Base-by-base conservation (phyloP, 2,329 filamentous ascomycete species). In the Sporothrix inflata region DNA sequence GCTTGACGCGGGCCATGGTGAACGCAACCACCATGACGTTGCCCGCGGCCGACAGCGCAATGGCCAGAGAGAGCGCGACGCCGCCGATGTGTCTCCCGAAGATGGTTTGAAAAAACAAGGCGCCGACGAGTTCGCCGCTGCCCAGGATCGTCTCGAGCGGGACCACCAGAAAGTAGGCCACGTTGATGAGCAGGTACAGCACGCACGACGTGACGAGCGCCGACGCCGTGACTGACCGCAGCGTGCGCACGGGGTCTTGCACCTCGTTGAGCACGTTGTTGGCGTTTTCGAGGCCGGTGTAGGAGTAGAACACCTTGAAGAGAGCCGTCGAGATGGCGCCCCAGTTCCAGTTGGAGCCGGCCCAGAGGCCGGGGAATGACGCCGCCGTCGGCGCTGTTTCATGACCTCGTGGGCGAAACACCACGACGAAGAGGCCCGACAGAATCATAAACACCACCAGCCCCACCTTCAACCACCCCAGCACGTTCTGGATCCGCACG, bases 1-100 rank as follows among this genome's bases (percentile, higher is more conserved):
- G 90, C 75, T 92, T 92, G 2, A 92, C 80, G 2, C 91, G 87
- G 5, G 90, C 90, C 79, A 90, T 79, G 1, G 89, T 85, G 78
- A 92, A 93, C 0, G 89, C 89, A 1, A 91, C 90, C 0, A 92
- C 90, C 86, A 93, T 90, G 16, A 93, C 90, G 77, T 93, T 93
- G 0, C 91, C 91, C 1, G 85, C 87, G 0, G 90, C 90, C 1
- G 89, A 92, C 30, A 92, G 80, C 0, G 91, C 91, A 45, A 93
- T 89, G 0, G 88, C 87, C 9, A 92, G 79, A 0, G 90, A 88
- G 2, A 92, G 81, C 1, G 92, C 80, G 1, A 82, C 83, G 45
- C 85, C 84, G 0, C 90, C 91, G 11, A 91, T 76, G 0, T 82
- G 82, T 1, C 82, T 79, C 0, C 90, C 90, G 78, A 93, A 92